Percentiles rank a stretch among this genome's conserved stretches.
Evolutionary conservation across 331 rosid genomes (phyloP).

Genomic region (Rhamnella rubrinervis): DNA sequence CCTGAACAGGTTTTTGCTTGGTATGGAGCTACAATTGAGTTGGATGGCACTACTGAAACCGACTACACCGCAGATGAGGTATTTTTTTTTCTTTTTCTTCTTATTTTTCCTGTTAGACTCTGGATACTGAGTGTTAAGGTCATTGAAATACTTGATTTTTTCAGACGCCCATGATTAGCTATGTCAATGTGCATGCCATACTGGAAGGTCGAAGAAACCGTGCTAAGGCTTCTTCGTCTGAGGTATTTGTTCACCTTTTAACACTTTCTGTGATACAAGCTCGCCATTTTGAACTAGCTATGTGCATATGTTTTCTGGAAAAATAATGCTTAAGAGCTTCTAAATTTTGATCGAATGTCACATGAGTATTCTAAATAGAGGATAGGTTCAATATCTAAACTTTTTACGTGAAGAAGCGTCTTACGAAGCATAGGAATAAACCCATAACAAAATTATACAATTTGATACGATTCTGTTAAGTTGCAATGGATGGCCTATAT

Average conservation of each 20-base stretch:
- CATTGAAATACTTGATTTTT: constrained; percentile 18
- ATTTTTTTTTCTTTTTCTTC: not conserved
- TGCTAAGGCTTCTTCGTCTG: constrained; percentile 66
- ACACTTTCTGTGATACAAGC: not conserved
- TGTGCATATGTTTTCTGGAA: no score
- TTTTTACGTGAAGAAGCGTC: no score
- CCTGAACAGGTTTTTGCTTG: constrained; percentile 69
- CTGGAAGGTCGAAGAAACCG: constrained; percentile 81
- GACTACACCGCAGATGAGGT: constrained; percentile 96
- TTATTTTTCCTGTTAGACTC: no score
- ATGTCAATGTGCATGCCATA: constrained; percentile 89
- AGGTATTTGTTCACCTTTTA: constrained; percentile 32
- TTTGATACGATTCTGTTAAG: not conserved
- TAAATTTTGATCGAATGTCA: no score
- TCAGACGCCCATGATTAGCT: constrained; percentile 91
- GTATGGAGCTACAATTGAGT: constrained; percentile 91
- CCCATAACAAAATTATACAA: not conserved
- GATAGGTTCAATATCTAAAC: no score
- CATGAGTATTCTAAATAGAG: no score
- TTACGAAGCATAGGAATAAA: not conserved
- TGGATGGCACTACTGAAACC: constrained; percentile 87
- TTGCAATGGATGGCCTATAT: not conserved
- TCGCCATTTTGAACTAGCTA: not conserved
- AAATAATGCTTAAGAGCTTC: no score
- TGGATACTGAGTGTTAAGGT: not conserved